Evolutionary conservation across 257 asterid species (phyloP), one percentile per base, ranked within the genome.

Genomic region (Lantana camara): DNA sequence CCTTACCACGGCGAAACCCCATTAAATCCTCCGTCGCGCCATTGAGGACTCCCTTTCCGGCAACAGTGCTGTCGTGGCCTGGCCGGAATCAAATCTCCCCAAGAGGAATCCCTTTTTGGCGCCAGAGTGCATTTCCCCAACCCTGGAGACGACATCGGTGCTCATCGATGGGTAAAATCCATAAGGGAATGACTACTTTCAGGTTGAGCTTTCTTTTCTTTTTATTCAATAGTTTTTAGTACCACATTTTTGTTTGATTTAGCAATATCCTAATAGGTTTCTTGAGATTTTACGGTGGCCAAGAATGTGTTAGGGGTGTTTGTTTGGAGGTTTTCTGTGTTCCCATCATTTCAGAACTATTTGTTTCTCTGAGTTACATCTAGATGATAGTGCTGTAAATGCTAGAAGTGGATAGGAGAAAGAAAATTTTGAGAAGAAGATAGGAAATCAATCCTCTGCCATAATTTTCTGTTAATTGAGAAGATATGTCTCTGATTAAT

Each of bases 371-470:
- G 15, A 41, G n/a, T 23, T 22, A 17, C 56, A 7, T 20, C 13
- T 66, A 44, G 59, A 13, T 57, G 57, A 57, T 45, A 42, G 57
- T 20, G 64, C 29, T 27, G n/a, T 29, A n/a, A 56, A 7, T 30
- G 35, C 19, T 65, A 63, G 38, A 48, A 15, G 50, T 57, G 42
- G 67, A 64, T 57, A 23, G 49, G 41, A 41, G 29, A 42, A 35
- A 55, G 46, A 45, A 30, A 47, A 7, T 48, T 34, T 66, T 20
- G 19, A 29, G 10, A 4, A 19, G 70, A 47, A 46, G 45, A 24
- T 2, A 20, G 41, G 68, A 34, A 38, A 44, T 11, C 34, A 50
- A 29, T 65, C 48, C 7, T 2, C 44, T 14, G 32, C 14, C 52
- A 32, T 55, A 38, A 32, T 27, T 48, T 27, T 34, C 49, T 27